Evolutionary conservation across 768 basidiomycete genomes (phyloP), one percentile per base, ranked within the genome.

Genomic region (Naganishia onofrii): DNA sequence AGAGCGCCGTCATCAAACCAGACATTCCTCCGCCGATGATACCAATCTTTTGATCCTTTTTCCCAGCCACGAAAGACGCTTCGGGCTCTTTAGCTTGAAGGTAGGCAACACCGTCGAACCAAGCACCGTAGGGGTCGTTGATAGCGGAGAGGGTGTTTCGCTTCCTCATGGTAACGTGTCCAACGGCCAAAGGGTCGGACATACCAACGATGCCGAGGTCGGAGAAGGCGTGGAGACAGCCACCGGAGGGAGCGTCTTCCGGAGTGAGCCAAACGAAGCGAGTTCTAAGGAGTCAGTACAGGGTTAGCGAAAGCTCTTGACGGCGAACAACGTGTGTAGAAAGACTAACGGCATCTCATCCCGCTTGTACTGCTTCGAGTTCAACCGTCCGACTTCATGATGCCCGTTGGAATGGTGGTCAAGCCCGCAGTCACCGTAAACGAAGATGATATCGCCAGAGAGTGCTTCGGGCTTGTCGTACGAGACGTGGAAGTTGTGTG

Each of bases 31-130:
- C 72, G 38, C 72, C 72, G 42, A 73, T 36, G 54, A 73, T 73
- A n/a, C 66, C 72, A 34, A 73, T 70, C 72, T 73, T 73, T 69
- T 70, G 65, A 26, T 73, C 72, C 66, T 73, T 73, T 32, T 70
- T 73, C 10, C 69, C 72, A 21, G 72, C 72, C 23, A 73, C 69
- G 66, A 73, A 73, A 21, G 66, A 26, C 2, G 66, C 53, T 21
- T 73, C 69, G 8, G 69, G 65, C 15, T 69, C 63, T 42, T 73
- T 67, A 4, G 53, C 67, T 46, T 68, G 31, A 26, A 73, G 66
- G 31, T 73, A 73, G 10, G 72, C 68, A 23, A 73, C 72, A 38
- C 72, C 72, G 58, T 73, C 72, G 38, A 73, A 73, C 72, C 72
- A 73, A 9, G 72, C 66, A 32, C 72, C 72, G 58, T 73, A 73